Percentiles rank a stretch among this genome's conserved stretches.
These are phyloP conservation scores for Colletotrichum viniferum DNA, from an alignment of 2,329 filamentous ascomycete species.

Conservation along the genomic window DNA sequence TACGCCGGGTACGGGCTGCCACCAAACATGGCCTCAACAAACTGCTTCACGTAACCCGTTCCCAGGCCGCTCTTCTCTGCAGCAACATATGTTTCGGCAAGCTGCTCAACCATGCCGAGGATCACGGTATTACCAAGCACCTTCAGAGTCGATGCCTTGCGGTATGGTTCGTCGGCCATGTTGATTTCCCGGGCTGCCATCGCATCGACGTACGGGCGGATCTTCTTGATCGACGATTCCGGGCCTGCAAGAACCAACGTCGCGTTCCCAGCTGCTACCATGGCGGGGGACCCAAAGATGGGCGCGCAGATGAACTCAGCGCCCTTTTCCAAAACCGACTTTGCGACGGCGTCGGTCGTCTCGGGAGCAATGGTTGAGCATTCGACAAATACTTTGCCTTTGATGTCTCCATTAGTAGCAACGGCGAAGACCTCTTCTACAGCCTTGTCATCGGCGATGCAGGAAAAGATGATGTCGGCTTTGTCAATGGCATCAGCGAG, in stretches of 20 bases:
- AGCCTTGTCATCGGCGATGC: constrained; percentile 78
- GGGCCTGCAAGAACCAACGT: constrained; percentile 76
- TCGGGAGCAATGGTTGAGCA: constrained; percentile 89
- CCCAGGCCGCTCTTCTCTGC: constrained; percentile 84
- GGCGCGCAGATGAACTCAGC: constrained; percentile 75
- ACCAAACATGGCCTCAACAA: constrained; percentile 76
- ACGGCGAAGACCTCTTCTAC: constrained; percentile 66
- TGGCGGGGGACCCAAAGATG: constrained; percentile 74
- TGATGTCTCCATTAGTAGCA: constrained; percentile 60
- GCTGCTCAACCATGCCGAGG: constrained; percentile 78
- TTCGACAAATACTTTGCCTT: constrained; percentile 81
- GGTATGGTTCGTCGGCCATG: constrained; percentile 70
- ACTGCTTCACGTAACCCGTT: constrained; percentile 69
- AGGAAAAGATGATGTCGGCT: constrained; percentile 83
- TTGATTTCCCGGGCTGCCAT: constrained; percentile 77
- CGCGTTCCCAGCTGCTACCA: constrained; percentile 73
- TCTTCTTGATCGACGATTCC: constrained; percentile 61
- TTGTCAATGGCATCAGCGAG: constrained; percentile 69
- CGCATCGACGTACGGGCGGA: constrained; percentile 73
- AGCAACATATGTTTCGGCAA: constrained; percentile 78
- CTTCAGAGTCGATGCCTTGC: constrained; percentile 75
- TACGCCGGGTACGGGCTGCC: constrained; percentile 75
- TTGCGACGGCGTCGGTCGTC: constrained; percentile 70
- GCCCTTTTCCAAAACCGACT: constrained; percentile 60
- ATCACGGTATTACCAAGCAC: constrained; percentile 88